Base-by-base conservation (phyloP, 129 eudicot genomes). In the Flaveria trinervia region DNA sequence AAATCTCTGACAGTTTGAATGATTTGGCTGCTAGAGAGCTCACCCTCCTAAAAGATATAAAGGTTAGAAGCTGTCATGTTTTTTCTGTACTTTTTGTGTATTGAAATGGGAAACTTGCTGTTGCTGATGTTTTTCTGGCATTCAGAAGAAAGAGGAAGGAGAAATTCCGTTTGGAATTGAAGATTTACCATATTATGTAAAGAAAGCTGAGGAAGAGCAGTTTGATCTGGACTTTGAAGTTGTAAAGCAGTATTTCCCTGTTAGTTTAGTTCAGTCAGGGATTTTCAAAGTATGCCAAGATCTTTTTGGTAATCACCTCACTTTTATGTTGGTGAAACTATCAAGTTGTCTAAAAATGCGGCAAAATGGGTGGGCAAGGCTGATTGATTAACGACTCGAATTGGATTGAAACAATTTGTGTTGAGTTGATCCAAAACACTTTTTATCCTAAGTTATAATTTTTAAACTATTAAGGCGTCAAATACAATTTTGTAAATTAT, bases 201-300 rank as follows among this genome's bases (percentile, higher is more conserved):
- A 86, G 83, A 94, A 82, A 84, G 71, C 73, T 69, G 89, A 89
- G 87, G 96, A 93, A 61, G 84, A 89, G 22, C 88, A 82, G 65
- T 83, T 84, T 57, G 71, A 89, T 85, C 72, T 94, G 67, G 97
- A 94, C 84, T 91, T 94, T 88, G 93, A 86, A 83, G 89, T 74
- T 82, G 81, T 94, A 81, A 91, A 85, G 76, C 90, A 94, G 83
- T 94, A 89, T 69, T 91, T 94, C 65, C 98, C 98, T 25, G 67
- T 86, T 68, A 76, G 79, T 83, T 83, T 94, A 83, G 98, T 87
- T 75, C 77, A 89, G 70, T 82, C 94, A 22, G 98, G 98, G 73
- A 88, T 91, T 80, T 91, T 94, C 76, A 94, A 94, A 78, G 90
- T 89, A 88, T 87, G 86, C 83, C 96, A 94, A 86, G 97, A 94